These are phyloP conservation scores for Venturia effusa DNA, from an alignment of 2,329 filamentous ascomycete genomes.

Conservation along the genomic window DNA sequence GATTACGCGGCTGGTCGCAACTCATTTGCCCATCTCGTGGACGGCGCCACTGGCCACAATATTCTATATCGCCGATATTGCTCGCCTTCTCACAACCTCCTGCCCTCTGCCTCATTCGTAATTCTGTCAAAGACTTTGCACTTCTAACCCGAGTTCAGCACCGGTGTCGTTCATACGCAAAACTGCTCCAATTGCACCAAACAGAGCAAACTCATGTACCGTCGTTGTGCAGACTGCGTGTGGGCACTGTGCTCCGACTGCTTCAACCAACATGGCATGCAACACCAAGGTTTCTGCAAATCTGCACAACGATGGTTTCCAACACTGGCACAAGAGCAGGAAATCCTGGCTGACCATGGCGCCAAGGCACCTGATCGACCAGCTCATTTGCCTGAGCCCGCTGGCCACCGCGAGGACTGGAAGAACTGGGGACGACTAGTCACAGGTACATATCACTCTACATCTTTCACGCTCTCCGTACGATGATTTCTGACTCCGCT, in stretches of 20 bases:
- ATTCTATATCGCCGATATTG: no score
- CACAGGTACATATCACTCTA: not conserved
- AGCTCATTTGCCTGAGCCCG: not conserved
- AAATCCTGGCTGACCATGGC: not conserved
- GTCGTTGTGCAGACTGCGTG: not conserved
- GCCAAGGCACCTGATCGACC: not conserved
- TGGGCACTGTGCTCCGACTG: not conserved
- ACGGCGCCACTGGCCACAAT: not conserved
- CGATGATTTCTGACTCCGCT: not conserved
- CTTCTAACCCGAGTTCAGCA: not conserved
- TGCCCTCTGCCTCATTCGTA: not conserved
- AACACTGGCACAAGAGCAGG: slow-evolving; percentile 1
- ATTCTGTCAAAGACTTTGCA: not conserved
- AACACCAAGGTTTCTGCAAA: not conserved
- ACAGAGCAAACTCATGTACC: not conserved
- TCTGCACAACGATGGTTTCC: not conserved
- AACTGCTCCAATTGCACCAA: not conserved
- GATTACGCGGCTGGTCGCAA: no score
- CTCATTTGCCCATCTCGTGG: no score
- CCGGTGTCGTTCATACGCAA: not conserved
- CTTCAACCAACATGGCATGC: not conserved
- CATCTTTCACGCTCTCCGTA: not conserved
- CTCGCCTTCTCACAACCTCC: no score
- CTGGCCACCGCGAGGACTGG: not conserved
- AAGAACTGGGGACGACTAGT: not conserved